These are phyloP conservation scores for Wickerhamiella parazyma DNA, from an alignment of 805 yeast species.

Conservation along the genomic window DNA sequence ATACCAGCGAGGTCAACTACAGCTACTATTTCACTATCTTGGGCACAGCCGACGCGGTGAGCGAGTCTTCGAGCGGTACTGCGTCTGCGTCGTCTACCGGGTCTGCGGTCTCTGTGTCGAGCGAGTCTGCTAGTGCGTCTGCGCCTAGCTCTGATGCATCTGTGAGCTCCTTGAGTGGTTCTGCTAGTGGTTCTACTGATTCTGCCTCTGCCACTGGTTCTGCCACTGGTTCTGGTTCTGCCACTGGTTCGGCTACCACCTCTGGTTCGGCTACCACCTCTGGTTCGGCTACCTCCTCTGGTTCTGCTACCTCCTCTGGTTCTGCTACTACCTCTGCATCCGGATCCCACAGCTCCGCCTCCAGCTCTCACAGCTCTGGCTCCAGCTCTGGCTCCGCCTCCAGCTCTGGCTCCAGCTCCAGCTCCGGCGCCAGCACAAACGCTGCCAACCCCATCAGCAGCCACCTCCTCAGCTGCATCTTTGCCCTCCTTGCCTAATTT, in stretches of 20 bases:
- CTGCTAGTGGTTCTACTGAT: background rate
- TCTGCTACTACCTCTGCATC: constrained; percentile 4
- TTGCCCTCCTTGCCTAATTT: background rate
- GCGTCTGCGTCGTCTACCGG: background rate
- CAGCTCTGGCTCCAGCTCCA: constrained; percentile 3
- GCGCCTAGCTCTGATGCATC: background rate
- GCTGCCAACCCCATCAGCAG: background rate
- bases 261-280: constrained; percentile 1
- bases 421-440: background rate
- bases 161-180: background rate
- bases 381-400: constrained; percentile 1
- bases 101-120: background rate
- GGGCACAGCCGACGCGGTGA: constrained; percentile 7
- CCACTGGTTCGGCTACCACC: background rate
- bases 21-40: constrained; percentile 13
- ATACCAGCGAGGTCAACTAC: constrained; percentile 17
- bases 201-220: background rate
- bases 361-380: background rate
- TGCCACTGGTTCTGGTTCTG: background rate
- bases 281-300: background rate
- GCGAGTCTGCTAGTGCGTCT: background rate
- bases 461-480: constrained; percentile 1
- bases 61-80: background rate
- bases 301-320: constrained; percentile 3
- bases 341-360: background rate